Conservation (phyloP, 2,329 filamentous ascomycete species). For the Raffaelea ambrosiae region DNA sequence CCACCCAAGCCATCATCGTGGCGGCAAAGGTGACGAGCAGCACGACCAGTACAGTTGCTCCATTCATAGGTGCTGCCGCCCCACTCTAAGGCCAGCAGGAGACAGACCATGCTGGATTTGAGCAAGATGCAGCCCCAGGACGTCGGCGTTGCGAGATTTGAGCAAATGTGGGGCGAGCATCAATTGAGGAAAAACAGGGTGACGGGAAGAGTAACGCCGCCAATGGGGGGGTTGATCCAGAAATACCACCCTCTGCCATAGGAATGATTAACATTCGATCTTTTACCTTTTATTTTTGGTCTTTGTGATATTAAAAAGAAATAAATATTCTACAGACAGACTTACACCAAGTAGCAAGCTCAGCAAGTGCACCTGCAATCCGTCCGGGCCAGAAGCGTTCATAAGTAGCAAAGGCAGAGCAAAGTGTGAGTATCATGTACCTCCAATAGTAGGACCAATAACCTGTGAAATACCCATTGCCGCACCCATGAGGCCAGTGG, state of each 20-base stretch:
- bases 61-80: slow-evolving; percentile 31
- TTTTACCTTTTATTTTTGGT: too few relatives aligned
- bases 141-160: slow-evolving; percentile 2
- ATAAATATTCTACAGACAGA: background rate
- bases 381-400: background rate
- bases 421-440: too few relatives aligned
- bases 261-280: background rate
- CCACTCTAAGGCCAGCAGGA: slow-evolving; percentile 41
- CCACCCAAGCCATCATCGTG: slow-evolving; percentile 22
- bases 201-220: slow-evolving; percentile 11
- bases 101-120: slow-evolving; percentile 27
- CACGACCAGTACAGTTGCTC: slow-evolving; percentile 26
- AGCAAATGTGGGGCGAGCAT: background rate
- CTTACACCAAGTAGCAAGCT: slow-evolving; percentile 8
- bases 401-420: background rate
- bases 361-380: slow-evolving; percentile 3
- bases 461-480: slow-evolving; percentile 6
- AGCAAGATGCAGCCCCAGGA: slow-evolving; percentile 7
- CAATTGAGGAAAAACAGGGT: slow-evolving; percentile 17
- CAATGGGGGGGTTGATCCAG: slow-evolving; percentile 12
- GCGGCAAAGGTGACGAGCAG: slow-evolving; percentile 27
- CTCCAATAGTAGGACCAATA: slow-evolving; percentile 8
- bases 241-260: slow-evolving; percentile 9
- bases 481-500: slow-evolving; percentile 5
- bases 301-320: background rate